Evolutionary conservation across 2,329 filamentous ascomycete species (phyloP).

Genomic region (Fusarium bactridioides): DNA sequence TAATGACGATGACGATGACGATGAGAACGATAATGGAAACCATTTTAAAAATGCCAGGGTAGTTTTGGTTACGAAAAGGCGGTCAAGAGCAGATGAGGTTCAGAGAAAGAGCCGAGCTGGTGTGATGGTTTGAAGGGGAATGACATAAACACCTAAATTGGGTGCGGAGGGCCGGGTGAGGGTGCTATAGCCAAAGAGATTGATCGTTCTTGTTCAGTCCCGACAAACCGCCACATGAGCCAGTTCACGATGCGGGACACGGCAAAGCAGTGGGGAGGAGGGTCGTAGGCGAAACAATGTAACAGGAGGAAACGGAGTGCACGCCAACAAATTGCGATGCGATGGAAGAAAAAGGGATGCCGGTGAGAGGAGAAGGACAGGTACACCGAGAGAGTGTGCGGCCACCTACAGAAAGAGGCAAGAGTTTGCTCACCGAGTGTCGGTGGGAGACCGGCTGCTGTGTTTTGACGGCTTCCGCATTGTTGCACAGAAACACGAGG

Average conservation of each 20-base stretch:
- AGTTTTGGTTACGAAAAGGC: conserved; percentile 10
- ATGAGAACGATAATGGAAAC: conserved; percentile 18
- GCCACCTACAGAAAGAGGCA: conserved; percentile 30
- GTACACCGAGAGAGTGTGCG: not conserved
- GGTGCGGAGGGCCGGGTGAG: not conserved
- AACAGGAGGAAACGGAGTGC: not conserved
- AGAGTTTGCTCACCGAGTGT: conserved; percentile 31
- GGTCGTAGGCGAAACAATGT: not conserved
- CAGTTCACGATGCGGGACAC: conserved; percentile 3
- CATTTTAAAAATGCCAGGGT: conserved; percentile 3
- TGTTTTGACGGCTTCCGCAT: conserved; percentile 22
- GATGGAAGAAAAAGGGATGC: not conserved
- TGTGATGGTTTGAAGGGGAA: not conserved
- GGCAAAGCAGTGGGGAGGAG: not conserved
- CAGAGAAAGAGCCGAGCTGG: conserved; percentile 1
- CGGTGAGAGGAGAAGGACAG: conserved; percentile 2
- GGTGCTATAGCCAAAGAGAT: conserved; percentile 26
- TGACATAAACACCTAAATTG: not conserved
- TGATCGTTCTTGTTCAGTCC: conserved; percentile 8
- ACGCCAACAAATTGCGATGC: not conserved
- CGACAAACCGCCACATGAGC: not conserved
- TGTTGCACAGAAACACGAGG: conserved; percentile 13
- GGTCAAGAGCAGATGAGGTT: conserved; percentile 8
- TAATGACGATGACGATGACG: conserved; percentile 26
- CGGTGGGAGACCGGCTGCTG: conserved; percentile 15